Evolutionary conservation across 768 basidiomycete genomes (phyloP).

Genomic region (Podaxis sp.): DNA sequence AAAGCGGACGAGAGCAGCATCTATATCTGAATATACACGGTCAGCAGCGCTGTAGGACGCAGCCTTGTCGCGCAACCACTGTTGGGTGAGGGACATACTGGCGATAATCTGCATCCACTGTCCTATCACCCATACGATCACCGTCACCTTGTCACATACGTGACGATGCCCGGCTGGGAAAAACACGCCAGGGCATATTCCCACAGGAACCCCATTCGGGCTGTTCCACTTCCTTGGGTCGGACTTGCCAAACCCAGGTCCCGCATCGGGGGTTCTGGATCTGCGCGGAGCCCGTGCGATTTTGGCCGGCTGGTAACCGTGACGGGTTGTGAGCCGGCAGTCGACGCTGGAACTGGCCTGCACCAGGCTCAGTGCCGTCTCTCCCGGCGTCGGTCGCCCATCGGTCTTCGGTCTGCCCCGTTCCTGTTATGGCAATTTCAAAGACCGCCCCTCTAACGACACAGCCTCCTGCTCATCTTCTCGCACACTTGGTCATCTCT

Average conservation of each 20-base stretch:
- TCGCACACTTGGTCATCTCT: conserved; percentile 12
- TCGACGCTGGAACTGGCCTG: conserved; percentile 3
- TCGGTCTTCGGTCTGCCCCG: conserved; percentile 12
- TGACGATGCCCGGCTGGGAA: conserved; percentile 14
- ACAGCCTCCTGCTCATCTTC: not conserved
- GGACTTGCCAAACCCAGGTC: conserved; percentile 5
- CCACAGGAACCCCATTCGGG: conserved; percentile 11
- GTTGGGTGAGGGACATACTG: conserved; percentile 39
- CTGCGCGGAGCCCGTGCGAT: conserved; percentile 12
- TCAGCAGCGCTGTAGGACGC: conserved; percentile 53
- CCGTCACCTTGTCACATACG: not conserved
- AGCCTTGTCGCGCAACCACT: conserved; percentile 69
- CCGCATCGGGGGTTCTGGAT: not conserved
- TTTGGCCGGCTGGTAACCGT: conserved; percentile 11
- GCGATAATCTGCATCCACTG: conserved; percentile 4
- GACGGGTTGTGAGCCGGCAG: conserved; percentile 5
- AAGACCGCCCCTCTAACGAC: conserved; percentile 10
- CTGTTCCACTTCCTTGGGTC: conserved; percentile 10
- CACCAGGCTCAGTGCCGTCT: conserved; percentile 7
- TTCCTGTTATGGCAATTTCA: conserved; percentile 17
- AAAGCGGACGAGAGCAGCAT: conserved; percentile 52
- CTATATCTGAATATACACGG: conserved; percentile 62
- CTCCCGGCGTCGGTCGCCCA: conserved; percentile 12
- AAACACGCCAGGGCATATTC: conserved; percentile 3
- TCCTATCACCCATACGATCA: not conserved